Conservation (phyloP, 345 rosid genomes). For the Eucalyptus brandiana region DNA sequence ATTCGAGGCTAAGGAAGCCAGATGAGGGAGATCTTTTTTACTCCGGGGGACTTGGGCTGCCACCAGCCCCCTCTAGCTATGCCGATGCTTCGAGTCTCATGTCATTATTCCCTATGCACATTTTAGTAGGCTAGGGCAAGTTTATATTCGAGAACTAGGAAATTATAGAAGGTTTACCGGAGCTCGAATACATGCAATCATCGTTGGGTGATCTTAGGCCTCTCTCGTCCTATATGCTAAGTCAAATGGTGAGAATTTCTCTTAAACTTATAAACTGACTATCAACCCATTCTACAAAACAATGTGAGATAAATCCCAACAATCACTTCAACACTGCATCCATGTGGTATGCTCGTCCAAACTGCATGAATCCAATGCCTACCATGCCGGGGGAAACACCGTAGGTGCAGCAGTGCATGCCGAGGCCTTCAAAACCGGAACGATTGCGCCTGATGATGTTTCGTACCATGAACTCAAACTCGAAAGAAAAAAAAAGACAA, state of each 20-base stretch:
- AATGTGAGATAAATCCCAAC: too few relatives aligned
- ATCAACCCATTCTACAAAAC: too few relatives aligned
- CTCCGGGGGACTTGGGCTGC: background rate
- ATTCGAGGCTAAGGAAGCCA: background rate
- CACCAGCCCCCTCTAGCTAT: background rate
- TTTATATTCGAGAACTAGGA: background rate
- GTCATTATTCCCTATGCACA: too few relatives aligned
- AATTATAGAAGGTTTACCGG: background rate
- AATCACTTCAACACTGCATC: background rate
- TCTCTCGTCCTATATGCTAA: too few relatives aligned
- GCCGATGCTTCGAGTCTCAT: background rate
- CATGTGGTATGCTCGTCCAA: background rate
- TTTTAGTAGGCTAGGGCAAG: background rate
- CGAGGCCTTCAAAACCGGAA: rapidly evolving
- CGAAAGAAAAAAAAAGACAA: background rate
- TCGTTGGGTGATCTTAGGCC: too few relatives aligned
- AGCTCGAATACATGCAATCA: background rate
- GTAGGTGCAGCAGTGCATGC: rapidly evolving
- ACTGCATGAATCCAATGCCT: background rate
- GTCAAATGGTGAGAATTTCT: too few relatives aligned
- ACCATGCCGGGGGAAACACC: background rate
- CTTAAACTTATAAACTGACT: too few relatives aligned
- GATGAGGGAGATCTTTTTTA: background rate
- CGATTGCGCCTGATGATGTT: background rate
- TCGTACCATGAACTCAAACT: background rate